Conservation (phyloP, 352 stramenopile species). For the Phytophthora ramorum region DNA sequence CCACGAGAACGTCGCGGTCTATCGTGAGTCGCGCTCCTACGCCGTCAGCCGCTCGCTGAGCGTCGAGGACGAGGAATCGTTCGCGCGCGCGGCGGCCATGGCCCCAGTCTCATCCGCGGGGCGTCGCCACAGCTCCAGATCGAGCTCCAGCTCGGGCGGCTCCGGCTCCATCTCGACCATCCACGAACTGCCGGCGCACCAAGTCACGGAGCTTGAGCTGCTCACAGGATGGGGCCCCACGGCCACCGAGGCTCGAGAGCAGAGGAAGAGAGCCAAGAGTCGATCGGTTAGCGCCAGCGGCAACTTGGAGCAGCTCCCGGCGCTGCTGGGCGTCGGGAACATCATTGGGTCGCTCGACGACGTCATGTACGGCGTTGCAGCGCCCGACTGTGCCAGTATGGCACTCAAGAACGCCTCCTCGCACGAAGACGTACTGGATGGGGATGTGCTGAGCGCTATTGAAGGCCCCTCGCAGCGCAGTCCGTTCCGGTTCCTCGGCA, state of each 20-base stretch:
- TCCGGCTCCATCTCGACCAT: constrained; percentile 27
- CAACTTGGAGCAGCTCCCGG: constrained; percentile 27
- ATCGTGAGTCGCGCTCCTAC: constrained; percentile 41
- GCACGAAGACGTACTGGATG: constrained; percentile 59
- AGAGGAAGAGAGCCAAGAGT: constrained; percentile 36
- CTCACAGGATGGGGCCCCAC: constrained; percentile 42
- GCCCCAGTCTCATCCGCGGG: neutral
- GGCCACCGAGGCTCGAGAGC: constrained; percentile 35
- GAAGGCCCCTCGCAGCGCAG: constrained; percentile 58
- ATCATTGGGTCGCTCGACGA: constrained; percentile 59
- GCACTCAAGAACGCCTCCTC: constrained; percentile 56
- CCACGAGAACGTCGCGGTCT: constrained; percentile 41
- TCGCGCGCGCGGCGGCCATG: constrained; percentile 15
- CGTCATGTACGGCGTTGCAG: constrained; percentile 66
- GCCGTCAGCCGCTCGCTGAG: constrained; percentile 22
- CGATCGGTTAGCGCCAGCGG: constrained; percentile 5
- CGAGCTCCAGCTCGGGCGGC: constrained; percentile 26
- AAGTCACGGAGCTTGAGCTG: constrained; percentile 41
- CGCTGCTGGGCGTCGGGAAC: constrained; percentile 51
- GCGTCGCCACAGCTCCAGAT: constrained; percentile 21
- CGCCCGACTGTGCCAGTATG: constrained; percentile 62
- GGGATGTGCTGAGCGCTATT: constrained; percentile 63
- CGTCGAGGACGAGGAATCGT: constrained; percentile 34
- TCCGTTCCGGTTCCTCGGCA: constrained; percentile 68
- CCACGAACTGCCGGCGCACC: constrained; percentile 27